Conservation (phyloP, 495 filamentous ascomycete species). For the Penicillium silybi region DNA sequence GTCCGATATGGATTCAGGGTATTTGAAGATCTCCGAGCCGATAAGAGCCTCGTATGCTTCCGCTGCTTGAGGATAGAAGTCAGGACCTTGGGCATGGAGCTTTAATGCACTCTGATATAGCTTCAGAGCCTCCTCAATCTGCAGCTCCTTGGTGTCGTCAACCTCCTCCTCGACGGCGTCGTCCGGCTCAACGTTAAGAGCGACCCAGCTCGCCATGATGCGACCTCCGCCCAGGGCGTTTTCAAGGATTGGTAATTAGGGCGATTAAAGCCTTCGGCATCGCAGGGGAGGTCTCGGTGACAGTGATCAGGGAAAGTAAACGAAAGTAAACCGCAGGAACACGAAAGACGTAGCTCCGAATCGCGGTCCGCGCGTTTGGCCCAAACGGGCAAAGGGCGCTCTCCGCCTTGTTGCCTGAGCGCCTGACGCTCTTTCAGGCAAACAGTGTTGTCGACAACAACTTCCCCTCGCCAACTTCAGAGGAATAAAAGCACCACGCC, state of each 20-base stretch:
- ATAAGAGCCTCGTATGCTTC: slow-evolving; percentile 84
- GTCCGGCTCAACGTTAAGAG: slow-evolving; percentile 90
- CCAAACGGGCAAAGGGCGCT: slow-evolving; percentile 29
- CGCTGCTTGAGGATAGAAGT: slow-evolving; percentile 67
- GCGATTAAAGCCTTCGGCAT: slow-evolving; percentile 13
- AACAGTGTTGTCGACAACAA: slow-evolving; percentile 10
- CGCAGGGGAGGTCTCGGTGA: slow-evolving; percentile 6
- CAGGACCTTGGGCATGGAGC: slow-evolving; percentile 81
- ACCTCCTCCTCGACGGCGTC: slow-evolving; percentile 85
- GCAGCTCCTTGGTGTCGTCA: slow-evolving; percentile 92
- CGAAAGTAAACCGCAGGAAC: neutral
- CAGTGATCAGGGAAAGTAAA: neutral
- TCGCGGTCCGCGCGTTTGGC: slow-evolving; percentile 33
- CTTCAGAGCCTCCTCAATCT: slow-evolving; percentile 96
- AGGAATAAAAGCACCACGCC: neutral
- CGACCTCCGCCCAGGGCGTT: slow-evolving; percentile 12
- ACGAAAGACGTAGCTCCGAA: neutral
- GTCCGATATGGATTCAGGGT: slow-evolving; percentile 77
- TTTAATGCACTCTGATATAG: slow-evolving; percentile 90
- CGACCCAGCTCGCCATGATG: slow-evolving; percentile 59
- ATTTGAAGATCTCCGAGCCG: slow-evolving; percentile 88
- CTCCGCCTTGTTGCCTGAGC: slow-evolving; percentile 26
- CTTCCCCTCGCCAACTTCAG: slow-evolving; percentile 6
- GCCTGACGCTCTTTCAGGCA: slow-evolving; percentile 21
- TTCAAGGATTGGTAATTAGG: neutral